Percentiles rank a stretch among this genome's conserved stretches.
Evolutionary conservation across 495 filamentous ascomycete species (phyloP).

Genomic region (Xylaria intraflava): DNA sequence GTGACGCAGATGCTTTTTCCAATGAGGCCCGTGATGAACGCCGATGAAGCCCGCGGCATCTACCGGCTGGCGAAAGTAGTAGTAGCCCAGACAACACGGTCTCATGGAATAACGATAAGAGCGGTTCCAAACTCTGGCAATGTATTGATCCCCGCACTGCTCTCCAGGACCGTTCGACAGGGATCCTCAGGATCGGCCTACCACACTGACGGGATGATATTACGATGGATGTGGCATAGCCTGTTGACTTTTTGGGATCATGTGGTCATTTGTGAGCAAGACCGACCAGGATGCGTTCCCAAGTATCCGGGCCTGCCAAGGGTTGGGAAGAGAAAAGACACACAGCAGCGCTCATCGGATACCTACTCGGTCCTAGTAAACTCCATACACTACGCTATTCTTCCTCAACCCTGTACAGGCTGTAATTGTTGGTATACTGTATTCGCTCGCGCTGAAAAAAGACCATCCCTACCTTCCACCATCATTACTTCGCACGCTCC

Average conservation of each 20-base stretch:
- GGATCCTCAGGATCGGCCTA: conserved; percentile 23
- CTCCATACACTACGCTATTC: too few relatives aligned
- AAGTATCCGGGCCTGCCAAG: conserved; percentile 5
- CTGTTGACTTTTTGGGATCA: conserved; percentile 2
- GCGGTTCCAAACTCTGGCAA: not conserved
- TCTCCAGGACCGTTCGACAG: conserved; percentile 10
- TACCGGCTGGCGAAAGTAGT: conserved; percentile 6
- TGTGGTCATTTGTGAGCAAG: conserved; percentile 10
- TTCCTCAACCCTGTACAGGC: too few relatives aligned
- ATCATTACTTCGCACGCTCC: too few relatives aligned
- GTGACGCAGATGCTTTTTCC: not conserved
- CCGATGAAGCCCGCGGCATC: not conserved
- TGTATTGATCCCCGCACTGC: conserved; percentile 21
- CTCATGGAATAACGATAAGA: conserved; percentile 6
- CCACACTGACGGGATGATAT: conserved; percentile 24
- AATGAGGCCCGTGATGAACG: not conserved
- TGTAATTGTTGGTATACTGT: too few relatives aligned
- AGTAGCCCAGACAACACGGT: too few relatives aligned
- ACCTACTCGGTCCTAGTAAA: too few relatives aligned
- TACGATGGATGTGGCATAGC: conserved; percentile 11
- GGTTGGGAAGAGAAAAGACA: not conserved
- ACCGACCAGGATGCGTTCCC: not conserved
- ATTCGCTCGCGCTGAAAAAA: too few relatives aligned
- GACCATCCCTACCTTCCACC: too few relatives aligned
- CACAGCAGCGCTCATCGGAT: not conserved